Conservation (phyloP, 208 protist species). For the Angomonas desouzai region DNA sequence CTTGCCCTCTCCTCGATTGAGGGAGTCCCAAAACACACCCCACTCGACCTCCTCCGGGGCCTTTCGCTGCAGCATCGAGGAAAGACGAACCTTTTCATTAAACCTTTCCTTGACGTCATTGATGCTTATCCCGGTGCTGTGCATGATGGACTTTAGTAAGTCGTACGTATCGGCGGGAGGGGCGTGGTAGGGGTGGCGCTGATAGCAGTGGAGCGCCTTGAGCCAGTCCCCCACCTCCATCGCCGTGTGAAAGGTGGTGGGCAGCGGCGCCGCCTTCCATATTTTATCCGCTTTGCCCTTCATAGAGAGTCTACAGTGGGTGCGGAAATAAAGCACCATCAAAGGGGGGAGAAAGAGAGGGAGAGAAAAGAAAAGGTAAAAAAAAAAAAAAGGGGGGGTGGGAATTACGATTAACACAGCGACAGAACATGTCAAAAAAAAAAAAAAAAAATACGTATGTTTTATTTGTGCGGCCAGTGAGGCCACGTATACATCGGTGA, state of each 20-base stretch:
- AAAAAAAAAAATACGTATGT: too few species aligned
- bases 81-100: slow-evolving; percentile 82
- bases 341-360: slow-evolving; percentile 4
- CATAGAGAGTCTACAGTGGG: too few species aligned
- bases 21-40: slow-evolving; percentile 78
- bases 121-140: slow-evolving; percentile 73
- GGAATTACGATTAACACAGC: neutral
- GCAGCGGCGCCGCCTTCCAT: slow-evolving; percentile 85
- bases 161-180: slow-evolving; percentile 85
- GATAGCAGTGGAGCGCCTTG: slow-evolving; percentile 70
- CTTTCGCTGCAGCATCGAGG: slow-evolving; percentile 61
- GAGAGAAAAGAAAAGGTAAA: slow-evolving; percentile 14
- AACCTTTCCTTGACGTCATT: slow-evolving; percentile 85
- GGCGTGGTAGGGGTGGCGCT: slow-evolving; percentile 84
- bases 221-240: slow-evolving; percentile 81
- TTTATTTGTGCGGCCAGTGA: too few species aligned
- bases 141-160: slow-evolving; percentile 78
- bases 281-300: slow-evolving; percentile 30
- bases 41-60: slow-evolving; percentile 83
- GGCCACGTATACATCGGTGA: neutral
- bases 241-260: slow-evolving; percentile 62
- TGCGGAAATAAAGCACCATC: too few species aligned
- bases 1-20: slow-evolving; percentile 79
- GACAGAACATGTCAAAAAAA: too few species aligned
- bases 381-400: slow-evolving; percentile 11